Base-by-base conservation (phyloP, 2,329 filamentous ascomycete genomes). In the Xylaria digitata region DNA sequence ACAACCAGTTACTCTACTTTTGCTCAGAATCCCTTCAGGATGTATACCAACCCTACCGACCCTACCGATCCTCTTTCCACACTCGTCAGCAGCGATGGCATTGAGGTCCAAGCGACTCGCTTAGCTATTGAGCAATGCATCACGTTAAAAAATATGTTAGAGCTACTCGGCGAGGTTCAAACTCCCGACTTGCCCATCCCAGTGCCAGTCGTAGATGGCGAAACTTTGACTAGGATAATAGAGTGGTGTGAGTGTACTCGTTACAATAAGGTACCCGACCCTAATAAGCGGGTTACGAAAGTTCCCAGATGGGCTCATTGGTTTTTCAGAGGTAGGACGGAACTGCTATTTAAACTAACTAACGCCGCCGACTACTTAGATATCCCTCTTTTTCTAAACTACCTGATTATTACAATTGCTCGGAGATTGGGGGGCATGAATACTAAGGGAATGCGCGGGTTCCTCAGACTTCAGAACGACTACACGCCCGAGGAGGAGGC, bases 231-330 rank as follows among this genome's bases (percentile, higher is more conserved):
- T 6, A 59, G 63, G 15, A 23, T 68, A 1, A 32, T 66, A 11
- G 40, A 62, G 19, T 70, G 65, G 65, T 70, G 67, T n/a, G 67
- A 70, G 26, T 5, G 54, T 5, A 46, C 61, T 19, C 26, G 52
- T 21, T 37, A 61, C 4, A 6, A 17, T 2, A n/a, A n/a, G n/a
- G 11, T 6, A n/a, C 26, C 43, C 15, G 23, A 23, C 23, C 6
- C 15, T 17, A 2, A 52, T 8, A 3, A 19, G 9, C 3, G 17
- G 23, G 8, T 1, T 2, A 17, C n/a, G n/a, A 17, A 40, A 21
- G 6, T 17, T n/a, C 19, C 57, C 9, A 13, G n/a, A 2, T 61
- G 50, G 46, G 50, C 54, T 1, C 0, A 3, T 0, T n/a, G 49
- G 1, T 66, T 53, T 3, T 40, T 63, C n/a, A 3, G 23, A 0